Base-by-base conservation (phyloP, 1,284 basidiomycete genomes). In the Cutaneotrichosporon arboriforme region DNA sequence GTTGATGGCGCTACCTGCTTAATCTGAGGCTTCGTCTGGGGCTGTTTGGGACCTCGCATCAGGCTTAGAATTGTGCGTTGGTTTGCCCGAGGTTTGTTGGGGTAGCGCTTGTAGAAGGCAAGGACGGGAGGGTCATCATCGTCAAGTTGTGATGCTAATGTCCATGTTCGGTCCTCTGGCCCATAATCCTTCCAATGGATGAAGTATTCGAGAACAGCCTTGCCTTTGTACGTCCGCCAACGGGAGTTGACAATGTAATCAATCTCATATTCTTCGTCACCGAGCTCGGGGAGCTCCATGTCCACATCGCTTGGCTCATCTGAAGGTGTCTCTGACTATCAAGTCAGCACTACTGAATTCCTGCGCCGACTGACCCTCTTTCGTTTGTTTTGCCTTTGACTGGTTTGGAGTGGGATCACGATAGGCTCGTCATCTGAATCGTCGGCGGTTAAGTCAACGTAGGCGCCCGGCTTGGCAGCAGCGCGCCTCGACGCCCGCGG, bases 41-140 rank as follows among this genome's bases (percentile, higher is more conserved):
- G 26, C 26, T 7, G 26, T 5, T n/a, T 38, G 21, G 13, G 20
- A 31, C 21, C 23, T 15, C 26, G 10, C 33, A 57, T 42, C 7
- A 53, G 18, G 35, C 52, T 52, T 4, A 51, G 22, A 4, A 51
- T 21, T 14, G 47, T 55, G 9, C 38, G 41, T 21, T 52, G 51
- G 18, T 14, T 44, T 20, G 35, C 33, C 4, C 45, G 35, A 1
- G 66, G 66, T 45, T 67, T 69, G 13, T 33, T 43, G 9, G 69
- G 70, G 36, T 67, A 34, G 26, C 57, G 51, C 23, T 50, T 46
- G 49, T 66, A 69, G 46, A 69, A 69, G 2, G 59, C 59, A 4
- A 67, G 18, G 13, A 70, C 69, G 14, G 63, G 65, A 15, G 64
- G 63, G 54, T 69, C 77, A 52, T 80, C 77, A 63, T 66, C 61